Evolutionary conservation across 805 yeast genomes (phyloP).

Genomic region (Myxozyma melibiosi): DNA sequence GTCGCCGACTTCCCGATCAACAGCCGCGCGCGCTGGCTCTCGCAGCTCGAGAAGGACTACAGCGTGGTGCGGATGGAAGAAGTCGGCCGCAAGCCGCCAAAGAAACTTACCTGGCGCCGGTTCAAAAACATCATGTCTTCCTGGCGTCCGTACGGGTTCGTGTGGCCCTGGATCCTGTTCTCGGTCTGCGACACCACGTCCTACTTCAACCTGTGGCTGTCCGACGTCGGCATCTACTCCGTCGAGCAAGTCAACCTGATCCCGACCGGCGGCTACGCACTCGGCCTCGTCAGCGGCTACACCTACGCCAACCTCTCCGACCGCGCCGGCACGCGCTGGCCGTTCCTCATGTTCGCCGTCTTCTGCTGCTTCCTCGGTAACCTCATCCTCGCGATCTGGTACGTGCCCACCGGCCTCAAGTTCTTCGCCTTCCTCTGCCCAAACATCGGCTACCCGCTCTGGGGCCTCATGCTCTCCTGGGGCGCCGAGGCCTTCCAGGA

Average conservation of each 20-base stretch:
- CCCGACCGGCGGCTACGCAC: conserved; percentile 43
- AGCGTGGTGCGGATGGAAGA: conserved; percentile 27
- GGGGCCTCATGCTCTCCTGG: conserved; percentile 31
- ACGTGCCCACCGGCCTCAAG: conserved; percentile 14
- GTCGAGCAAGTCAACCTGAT: conserved; percentile 40
- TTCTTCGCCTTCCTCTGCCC: conserved; percentile 20
- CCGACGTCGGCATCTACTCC: conserved; percentile 35
- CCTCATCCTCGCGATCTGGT: conserved; percentile 25
- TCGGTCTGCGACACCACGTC: conserved; percentile 23
- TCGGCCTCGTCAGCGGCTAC: conserved; percentile 38
- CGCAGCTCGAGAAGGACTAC: conserved; percentile 17
- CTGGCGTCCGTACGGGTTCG: conserved; percentile 28
- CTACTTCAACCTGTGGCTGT: conserved; percentile 39
- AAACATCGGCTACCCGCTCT: conserved; percentile 21
- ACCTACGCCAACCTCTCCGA: conserved; percentile 40
- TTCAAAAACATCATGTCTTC: conserved; percentile 14
- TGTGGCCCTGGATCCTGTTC: conserved; percentile 25
- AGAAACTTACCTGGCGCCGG: conserved; percentile 15
- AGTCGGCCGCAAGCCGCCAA: conserved; percentile 30
- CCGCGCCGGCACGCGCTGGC: conserved; percentile 39
- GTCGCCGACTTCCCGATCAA: conserved; percentile 30
- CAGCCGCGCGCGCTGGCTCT: conserved; percentile 25
- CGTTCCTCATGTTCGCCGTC: conserved; percentile 25
- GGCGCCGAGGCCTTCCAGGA: conserved; percentile 35
- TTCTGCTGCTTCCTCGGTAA: conserved; percentile 22